phyloP scores from a whole-genome alignment of 257 asterid genomes.

The Solanum raphanifolium region DNA sequence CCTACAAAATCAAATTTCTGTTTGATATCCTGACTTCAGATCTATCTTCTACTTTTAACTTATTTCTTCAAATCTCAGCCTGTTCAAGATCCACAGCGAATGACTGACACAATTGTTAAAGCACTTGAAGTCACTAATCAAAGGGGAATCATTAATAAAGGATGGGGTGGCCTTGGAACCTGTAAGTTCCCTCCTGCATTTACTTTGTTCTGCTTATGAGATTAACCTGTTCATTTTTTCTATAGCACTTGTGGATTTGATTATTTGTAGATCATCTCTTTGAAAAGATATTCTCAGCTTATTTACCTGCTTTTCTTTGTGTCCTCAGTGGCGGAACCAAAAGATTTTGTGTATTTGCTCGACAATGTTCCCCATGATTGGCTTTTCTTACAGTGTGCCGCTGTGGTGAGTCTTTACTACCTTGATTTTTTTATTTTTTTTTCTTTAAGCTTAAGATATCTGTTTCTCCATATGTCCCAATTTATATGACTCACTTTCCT shows the following conservation, averaged over 20 bases:
- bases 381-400: slow-evolving; percentile 73
- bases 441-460: background rate
- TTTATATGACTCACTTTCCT: background rate
- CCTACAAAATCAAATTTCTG: background rate
- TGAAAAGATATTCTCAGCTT: background rate
- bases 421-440: background rate
- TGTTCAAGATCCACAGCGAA: slow-evolving; percentile 70
- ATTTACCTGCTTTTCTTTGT: background rate
- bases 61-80: slow-evolving; percentile 44
- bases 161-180: slow-evolving; percentile 95
- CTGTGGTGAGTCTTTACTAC: slow-evolving; percentile 49
- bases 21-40: background rate
- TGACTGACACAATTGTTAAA: slow-evolving; percentile 64
- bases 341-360: slow-evolving; percentile 56
- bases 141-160: slow-evolving; percentile 88
- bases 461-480: background rate
- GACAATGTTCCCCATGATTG: slow-evolving; percentile 92
- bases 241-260: background rate
- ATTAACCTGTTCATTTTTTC: background rate
- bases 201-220: background rate
- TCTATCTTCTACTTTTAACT: background rate
- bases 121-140: slow-evolving; percentile 74
- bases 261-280: background rate
- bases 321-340: slow-evolving; percentile 58
- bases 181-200: slow-evolving; percentile 23